Percentiles rank a stretch among this genome's conserved stretches.
Evolutionary conservation across 2,329 filamentous ascomycete genomes (phyloP).

Genomic region (Cadophora gregata): DNA sequence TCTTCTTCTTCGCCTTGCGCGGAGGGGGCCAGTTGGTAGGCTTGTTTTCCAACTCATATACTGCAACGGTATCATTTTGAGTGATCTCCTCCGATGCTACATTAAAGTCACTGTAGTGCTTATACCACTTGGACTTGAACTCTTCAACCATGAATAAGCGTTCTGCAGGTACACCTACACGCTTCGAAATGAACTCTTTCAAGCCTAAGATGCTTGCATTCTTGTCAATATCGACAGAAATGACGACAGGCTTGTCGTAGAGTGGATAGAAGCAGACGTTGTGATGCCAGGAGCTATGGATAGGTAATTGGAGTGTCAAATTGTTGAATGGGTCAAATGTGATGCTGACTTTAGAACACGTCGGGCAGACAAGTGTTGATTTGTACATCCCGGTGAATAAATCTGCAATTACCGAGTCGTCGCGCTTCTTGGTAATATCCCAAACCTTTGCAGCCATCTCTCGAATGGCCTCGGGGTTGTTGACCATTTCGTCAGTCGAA

Average conservation of each 20-base stretch:
- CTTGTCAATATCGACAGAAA: slow-evolving; percentile 82
- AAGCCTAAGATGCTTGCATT: slow-evolving; percentile 71
- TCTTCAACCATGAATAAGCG: slow-evolving; percentile 83
- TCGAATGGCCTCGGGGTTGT: slow-evolving; percentile 78
- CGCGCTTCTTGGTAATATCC: slow-evolving; percentile 88
- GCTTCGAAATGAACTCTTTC: slow-evolving; percentile 73
- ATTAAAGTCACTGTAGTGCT: slow-evolving; percentile 75
- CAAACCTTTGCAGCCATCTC: slow-evolving; percentile 88
- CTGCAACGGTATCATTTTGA: slow-evolving; percentile 65
- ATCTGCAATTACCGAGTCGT: slow-evolving; percentile 94
- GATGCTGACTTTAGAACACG: slow-evolving; percentile 94
- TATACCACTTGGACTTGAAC: slow-evolving; percentile 85
- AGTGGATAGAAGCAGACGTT: slow-evolving; percentile 79
- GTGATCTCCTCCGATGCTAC: slow-evolving; percentile 76
- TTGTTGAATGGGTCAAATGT: slow-evolving; percentile 99
- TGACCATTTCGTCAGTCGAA: slow-evolving; percentile 94
- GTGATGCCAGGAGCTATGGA: slow-evolving; percentile 82
- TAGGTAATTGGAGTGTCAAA: slow-evolving; percentile 85
- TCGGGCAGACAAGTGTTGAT: slow-evolving; percentile 91
- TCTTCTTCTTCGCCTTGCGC: slow-evolving; percentile 45
- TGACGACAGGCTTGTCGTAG: slow-evolving; percentile 69
- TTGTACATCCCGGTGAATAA: slow-evolving; percentile 98
- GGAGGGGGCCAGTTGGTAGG: slow-evolving; percentile 78
- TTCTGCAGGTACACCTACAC: slow-evolving; percentile 67
- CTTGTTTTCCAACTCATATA: slow-evolving; percentile 78